Evolutionary conservation across 2,329 filamentous ascomycete genomes (phyloP).

Genomic region (Spiromastix sp.): DNA sequence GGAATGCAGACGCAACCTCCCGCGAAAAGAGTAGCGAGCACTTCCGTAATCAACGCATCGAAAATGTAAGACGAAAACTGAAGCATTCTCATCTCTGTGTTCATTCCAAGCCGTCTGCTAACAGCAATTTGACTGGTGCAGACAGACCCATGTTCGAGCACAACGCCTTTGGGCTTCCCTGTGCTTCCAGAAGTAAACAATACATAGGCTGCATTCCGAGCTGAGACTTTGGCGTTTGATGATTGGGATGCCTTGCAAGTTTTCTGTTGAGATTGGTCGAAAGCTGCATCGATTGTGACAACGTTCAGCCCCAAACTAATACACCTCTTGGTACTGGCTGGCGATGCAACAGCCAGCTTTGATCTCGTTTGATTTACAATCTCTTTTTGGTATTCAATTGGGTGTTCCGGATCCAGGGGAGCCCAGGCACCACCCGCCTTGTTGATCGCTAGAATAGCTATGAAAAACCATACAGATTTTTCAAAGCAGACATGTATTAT

Average conservation of each 20-base stretch:
- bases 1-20: conserved; percentile 40
- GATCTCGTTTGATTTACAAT: conserved; percentile 22
- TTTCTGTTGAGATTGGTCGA: background rate
- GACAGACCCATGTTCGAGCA: conserved; percentile 26
- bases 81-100: conserved; percentile 19
- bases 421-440: conserved; percentile 13
- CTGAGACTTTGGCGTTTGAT: conserved; percentile 8
- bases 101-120: conserved; percentile 16
- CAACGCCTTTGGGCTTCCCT: conserved; percentile 22
- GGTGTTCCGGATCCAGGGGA: conserved; percentile 4
- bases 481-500: conserved; percentile 13
- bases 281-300: background rate
- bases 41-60: conserved; percentile 34
- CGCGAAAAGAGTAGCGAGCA: conserved; percentile 21
- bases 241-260: background rate
- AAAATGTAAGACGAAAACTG: conserved; percentile 38
- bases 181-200: conserved; percentile 26
- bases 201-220: no score
- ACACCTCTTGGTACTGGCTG: conserved; percentile 16
- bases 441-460: conserved; percentile 13
- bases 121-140: conserved; percentile 26
- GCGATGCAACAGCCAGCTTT: conserved; percentile 23
- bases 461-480: conserved; percentile 13
- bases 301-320: background rate
- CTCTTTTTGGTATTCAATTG: conserved; percentile 14